Evolutionary conservation across 306 rosid species (phyloP), one percentile per base, ranked within the genome.

Genomic region (Trifolium fragiferum): DNA sequence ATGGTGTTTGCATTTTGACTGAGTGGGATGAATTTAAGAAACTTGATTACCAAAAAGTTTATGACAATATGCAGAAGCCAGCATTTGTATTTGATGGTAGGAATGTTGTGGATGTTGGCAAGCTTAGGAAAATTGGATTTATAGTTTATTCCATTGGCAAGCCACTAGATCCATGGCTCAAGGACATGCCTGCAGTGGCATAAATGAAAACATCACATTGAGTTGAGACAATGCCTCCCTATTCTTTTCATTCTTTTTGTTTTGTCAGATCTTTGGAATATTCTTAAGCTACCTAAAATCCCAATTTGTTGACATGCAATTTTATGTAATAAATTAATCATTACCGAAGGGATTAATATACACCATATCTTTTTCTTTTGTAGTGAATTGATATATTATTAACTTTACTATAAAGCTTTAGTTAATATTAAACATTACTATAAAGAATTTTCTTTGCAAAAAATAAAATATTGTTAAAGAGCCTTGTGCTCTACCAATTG

Each of bases 171-270:
- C 66, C 91, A 40, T 91, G 97, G 94, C 90, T 91, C 83, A 91
- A 86, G 87, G 92, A 91, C 85, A 81, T 91, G 97, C 97, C 97
- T 35, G 84, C 94, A 4, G 87, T 91, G 50, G 97, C 88, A 0
- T 92, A 77, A 82, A 54, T 68, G 65, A n/a, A 65, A 57, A 53
- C 37, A 68, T 19, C 35, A 57, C 44, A 10, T 74, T 7, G 9
- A 60, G 11, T 71, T 7, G 12, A 60, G 57, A 70, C 35, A 70
- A 25, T 74, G 77, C 14, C 61, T 23, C 20, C 58, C 11, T 55
- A 21, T 18, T 68, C 64, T 77, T 70, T 53, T 78, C 35, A 68
- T 63, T 40, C 27, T 74, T 33, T 66, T n/a, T 65, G 43, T 59
- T 81, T 82, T 40, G 73, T 73, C 65, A 57, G 74, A 54, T 37